Evolutionary conservation across 208 protist species (phyloP).

Genomic region (Lotmaria passim): DNA sequence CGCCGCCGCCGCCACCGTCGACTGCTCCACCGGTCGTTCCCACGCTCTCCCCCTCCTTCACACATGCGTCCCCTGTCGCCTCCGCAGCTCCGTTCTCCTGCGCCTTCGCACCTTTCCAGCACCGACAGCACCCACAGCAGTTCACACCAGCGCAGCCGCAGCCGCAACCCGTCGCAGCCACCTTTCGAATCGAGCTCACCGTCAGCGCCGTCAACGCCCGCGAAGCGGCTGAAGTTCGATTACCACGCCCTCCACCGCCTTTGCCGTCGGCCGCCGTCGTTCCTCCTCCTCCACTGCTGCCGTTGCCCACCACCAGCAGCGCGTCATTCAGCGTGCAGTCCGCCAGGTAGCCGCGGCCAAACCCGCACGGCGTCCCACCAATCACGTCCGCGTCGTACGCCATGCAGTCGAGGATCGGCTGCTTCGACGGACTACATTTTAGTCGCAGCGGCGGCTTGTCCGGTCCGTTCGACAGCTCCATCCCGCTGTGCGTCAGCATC

Average conservation of each 20-base stretch:
- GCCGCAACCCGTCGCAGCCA: constrained; percentile 26
- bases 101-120: constrained; percentile 13
- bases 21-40: neutral
- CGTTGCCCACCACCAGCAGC: constrained; percentile 28
- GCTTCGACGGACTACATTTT: constrained; percentile 59
- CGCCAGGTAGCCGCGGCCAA: constrained; percentile 45
- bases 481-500: constrained; percentile 49
- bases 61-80: neutral
- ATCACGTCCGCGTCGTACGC: constrained; percentile 58
- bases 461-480: constrained; percentile 50
- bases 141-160: constrained; percentile 29
- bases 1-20: neutral
- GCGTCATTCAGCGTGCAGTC: constrained; percentile 58
- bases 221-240: constrained; percentile 1
- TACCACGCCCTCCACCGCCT: neutral
- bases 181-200: constrained; percentile 21
- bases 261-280: neutral
- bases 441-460: constrained; percentile 57
- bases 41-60: no score
- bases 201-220: constrained; percentile 23
- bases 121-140: constrained; percentile 25
- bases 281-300: neutral
- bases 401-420: constrained; percentile 63
- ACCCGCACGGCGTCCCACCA: constrained; percentile 42
- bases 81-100: neutral